Evolutionary conservation across 352 stramenopile genomes (phyloP), one percentile per base, ranked within the genome.

Genomic region (Pythium periplocum): DNA sequence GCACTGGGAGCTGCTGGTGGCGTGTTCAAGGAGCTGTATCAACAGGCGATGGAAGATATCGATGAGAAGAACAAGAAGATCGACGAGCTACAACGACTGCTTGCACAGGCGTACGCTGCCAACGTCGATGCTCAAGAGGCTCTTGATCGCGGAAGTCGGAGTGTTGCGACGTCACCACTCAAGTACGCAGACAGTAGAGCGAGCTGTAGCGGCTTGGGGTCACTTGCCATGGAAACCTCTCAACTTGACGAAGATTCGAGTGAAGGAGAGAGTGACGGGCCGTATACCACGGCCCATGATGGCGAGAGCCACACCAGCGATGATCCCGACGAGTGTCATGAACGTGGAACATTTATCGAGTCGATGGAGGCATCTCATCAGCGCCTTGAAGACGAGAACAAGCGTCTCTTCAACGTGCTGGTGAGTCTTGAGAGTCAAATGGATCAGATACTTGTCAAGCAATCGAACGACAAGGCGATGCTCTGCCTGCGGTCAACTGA

Each of bases 21-120:
- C 17, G 70, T 78, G 35, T 83, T 87, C 52, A 83, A 80, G 45
- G 71, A 87, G 61, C 55, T 91, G 6, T 91, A 91, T 48, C 73
- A 87, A 54, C 72, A 78, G 12, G 69, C 79, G 6, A 77, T 88
- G 62, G 72, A 73, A 34, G 70, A 88, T 33, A 75, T 86, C 54
- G 73, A 83, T 33, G 65, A 82, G 36, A 86, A 83, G 49, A 83
- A 83, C 65, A 73, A 72, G 53, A 85, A 72, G 48, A 86, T 90
- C 42, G 71, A 83, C 49, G 78, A 86, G 45, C 55, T 86, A 1
- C 75, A 88, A 50, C 69, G 55, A 9, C 48, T 84, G 10, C 51
- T 88, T 12, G 39, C 72, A 11, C 63, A 59, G 6, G 73, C 76
- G 26, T 72, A 75, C 35, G 54, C 75, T 41, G 64, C 78, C 12